Conservation (phyloP, 352 stramenopile species). For the Phytopythium aichiense region DNA sequence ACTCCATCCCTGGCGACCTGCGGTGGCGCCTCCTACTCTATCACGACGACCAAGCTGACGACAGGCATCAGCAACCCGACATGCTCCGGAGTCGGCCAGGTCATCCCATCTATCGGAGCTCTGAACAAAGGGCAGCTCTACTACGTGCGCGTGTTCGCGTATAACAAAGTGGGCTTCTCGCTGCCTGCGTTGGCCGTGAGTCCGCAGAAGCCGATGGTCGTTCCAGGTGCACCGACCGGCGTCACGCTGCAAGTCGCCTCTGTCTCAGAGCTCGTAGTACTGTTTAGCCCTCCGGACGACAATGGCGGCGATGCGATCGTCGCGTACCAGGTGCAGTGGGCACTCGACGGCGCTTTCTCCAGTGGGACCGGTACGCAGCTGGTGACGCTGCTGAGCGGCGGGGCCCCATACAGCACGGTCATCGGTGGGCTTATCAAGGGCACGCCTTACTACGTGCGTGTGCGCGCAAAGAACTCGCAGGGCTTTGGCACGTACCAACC, state of each 20-base stretch:
- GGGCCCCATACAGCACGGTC: slow-evolving; percentile 49
- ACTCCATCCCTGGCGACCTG: slow-evolving; percentile 15
- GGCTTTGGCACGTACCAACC: slow-evolving; percentile 76
- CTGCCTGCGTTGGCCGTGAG: slow-evolving; percentile 42
- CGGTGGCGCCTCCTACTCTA: slow-evolving; percentile 28
- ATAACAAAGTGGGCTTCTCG: slow-evolving; percentile 94
- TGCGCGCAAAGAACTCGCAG: slow-evolving; percentile 68
- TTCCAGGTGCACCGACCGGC: slow-evolving; percentile 60
- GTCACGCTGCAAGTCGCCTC: slow-evolving; percentile 65
- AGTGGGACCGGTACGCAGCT: slow-evolving; percentile 16
- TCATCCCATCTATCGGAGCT: slow-evolving; percentile 60
- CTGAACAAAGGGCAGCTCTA: slow-evolving; percentile 92
- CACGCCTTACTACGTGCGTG: slow-evolving; percentile 66
- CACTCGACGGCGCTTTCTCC: slow-evolving; percentile 69
- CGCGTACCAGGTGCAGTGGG: slow-evolving; percentile 93
- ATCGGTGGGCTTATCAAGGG: slow-evolving; percentile 64
- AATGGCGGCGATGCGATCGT: slow-evolving; percentile 85
- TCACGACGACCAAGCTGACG: slow-evolving; percentile 57
- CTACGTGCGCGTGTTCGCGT: slow-evolving; percentile 92
- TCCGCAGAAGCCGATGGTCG: slow-evolving; percentile 78
- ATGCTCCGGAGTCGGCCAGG: slow-evolving; percentile 71
- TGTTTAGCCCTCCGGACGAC: slow-evolving; percentile 85
- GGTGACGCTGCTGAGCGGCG: slow-evolving; percentile 52
- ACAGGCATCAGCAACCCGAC: slow-evolving; percentile 59
- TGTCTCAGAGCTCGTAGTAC: slow-evolving; percentile 85